Percentiles rank a stretch among this genome's conserved stretches.
Conservation (phyloP, 306 rosid species). For the Inga oerstediana region DNA sequence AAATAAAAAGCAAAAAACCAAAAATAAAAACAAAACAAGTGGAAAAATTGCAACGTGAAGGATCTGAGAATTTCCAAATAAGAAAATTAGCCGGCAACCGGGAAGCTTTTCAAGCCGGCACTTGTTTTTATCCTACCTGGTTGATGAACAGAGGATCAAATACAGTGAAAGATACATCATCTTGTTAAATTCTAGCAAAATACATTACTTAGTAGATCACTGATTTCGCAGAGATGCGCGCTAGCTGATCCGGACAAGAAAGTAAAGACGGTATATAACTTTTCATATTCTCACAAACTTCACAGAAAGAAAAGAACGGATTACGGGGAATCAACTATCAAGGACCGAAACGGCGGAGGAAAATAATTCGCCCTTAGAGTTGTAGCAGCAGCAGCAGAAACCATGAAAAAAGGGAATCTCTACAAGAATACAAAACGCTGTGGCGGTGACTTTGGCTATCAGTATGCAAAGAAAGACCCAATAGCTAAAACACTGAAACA, state of each 20-base stretch:
- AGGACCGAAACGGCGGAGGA: background rate
- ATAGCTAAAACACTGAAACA: background rate
- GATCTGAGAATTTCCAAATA: slow-evolving; percentile 8
- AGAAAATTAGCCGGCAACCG: background rate
- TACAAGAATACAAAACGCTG: background rate
- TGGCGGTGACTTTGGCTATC: background rate
- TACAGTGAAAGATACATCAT: background rate
- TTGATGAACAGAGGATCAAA: background rate
- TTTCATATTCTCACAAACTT: slow-evolving; percentile 6
- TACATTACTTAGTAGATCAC: background rate
- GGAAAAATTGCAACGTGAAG: background rate
- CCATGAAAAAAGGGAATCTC: background rate
- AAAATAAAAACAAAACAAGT: background rate
- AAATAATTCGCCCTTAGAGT: background rate
- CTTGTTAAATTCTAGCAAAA: background rate
- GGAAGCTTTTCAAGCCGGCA: background rate
- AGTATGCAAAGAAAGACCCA: background rate
- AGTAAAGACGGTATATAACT: background rate
- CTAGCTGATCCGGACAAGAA: background rate
- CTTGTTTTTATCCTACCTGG: background rate
- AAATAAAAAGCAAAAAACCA: background rate
- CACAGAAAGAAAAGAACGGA: background rate
- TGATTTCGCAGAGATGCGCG: background rate
- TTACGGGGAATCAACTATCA: background rate
- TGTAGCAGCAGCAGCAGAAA: slow-evolving; percentile 1